phyloP scores from a whole-genome alignment of 306 rosid genomes.

The Heteromeles arbutifolia region DNA sequence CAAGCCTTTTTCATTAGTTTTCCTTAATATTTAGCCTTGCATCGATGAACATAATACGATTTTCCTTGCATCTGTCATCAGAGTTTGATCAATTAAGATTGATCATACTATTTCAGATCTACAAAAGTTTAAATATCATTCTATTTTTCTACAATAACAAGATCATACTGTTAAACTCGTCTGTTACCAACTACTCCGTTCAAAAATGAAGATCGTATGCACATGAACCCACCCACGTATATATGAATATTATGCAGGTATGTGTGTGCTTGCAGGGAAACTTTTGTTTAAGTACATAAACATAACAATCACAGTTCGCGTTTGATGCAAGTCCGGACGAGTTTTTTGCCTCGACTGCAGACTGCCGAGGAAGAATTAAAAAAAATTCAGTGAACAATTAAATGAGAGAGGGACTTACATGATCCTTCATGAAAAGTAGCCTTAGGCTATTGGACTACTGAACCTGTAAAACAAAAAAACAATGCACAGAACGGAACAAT shows the following conservation, averaged over 20 bases:
- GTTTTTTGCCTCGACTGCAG: slow-evolving; percentile 95
- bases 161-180: background rate
- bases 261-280: too few relatives aligned
- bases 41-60: too few relatives aligned
- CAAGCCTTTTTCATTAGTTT: too few relatives aligned
- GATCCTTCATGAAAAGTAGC: background rate
- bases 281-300: background rate
- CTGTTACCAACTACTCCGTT: background rate
- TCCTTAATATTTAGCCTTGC: too few relatives aligned
- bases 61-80: too few relatives aligned
- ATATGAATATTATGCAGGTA: background rate
- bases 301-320: slow-evolving; percentile 71
- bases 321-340: slow-evolving; percentile 72
- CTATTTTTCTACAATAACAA: too few relatives aligned
- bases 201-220: background rate
- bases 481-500: background rate
- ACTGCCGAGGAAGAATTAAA: slow-evolving; percentile 33
- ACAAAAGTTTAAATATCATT: too few relatives aligned
- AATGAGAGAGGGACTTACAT: background rate
- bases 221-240: background rate
- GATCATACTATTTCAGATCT: too few relatives aligned
- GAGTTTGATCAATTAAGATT: too few relatives aligned
- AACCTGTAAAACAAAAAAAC: background rate
- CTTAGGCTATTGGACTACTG: background rate
- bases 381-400: background rate